phyloP scores from a whole-genome alignment of 768 basidiomycete genomes.

The Cyathus striatus region DNA sequence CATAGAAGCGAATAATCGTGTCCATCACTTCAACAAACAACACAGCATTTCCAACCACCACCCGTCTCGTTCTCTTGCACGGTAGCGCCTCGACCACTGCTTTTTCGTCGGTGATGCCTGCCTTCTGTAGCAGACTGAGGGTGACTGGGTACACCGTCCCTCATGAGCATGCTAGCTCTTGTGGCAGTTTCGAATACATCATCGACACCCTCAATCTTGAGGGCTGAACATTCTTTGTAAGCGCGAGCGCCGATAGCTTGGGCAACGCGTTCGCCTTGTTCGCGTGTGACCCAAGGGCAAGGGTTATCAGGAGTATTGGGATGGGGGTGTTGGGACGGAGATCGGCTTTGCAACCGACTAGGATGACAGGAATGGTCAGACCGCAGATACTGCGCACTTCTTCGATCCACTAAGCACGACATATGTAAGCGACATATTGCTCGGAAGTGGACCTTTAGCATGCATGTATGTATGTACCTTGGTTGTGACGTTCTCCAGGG shows the following conservation, averaged over 20 bases:
- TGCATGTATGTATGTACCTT: too few species aligned
- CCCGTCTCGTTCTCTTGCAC: slow-evolving; percentile 40
- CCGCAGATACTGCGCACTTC: slow-evolving; percentile 98
- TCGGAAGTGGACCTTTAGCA: too few species aligned
- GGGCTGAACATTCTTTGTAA: slow-evolving; percentile 92
- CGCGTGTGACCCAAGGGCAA: slow-evolving; percentile 61
- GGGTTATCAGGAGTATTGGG: slow-evolving; percentile 41
- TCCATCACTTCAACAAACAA: slow-evolving; percentile 45
- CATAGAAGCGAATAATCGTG: slow-evolving; percentile 1
- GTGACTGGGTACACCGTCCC: slow-evolving; percentile 68
- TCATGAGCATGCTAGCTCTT: slow-evolving; percentile 92
- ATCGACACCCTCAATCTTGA: slow-evolving; percentile 90
- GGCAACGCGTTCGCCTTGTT: slow-evolving; percentile 80
- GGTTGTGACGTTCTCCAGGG: slow-evolving; percentile 89
- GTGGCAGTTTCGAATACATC: slow-evolving; percentile 98
- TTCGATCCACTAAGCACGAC: slow-evolving; percentile 79
- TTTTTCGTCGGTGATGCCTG: slow-evolving; percentile 48
- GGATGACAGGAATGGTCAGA: slow-evolving; percentile 83
- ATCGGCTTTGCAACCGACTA: slow-evolving; percentile 96
- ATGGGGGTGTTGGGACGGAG: slow-evolving; percentile 58
- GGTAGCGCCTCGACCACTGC: slow-evolving; percentile 39
- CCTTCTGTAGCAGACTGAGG: slow-evolving; percentile 27
- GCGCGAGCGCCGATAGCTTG: slow-evolving; percentile 82
- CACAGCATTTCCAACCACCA: slow-evolving; percentile 65
- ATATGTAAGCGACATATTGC: too few species aligned